Base-by-base conservation (phyloP, 352 stramenopile genomes). In the Pythium myriotylum region DNA sequence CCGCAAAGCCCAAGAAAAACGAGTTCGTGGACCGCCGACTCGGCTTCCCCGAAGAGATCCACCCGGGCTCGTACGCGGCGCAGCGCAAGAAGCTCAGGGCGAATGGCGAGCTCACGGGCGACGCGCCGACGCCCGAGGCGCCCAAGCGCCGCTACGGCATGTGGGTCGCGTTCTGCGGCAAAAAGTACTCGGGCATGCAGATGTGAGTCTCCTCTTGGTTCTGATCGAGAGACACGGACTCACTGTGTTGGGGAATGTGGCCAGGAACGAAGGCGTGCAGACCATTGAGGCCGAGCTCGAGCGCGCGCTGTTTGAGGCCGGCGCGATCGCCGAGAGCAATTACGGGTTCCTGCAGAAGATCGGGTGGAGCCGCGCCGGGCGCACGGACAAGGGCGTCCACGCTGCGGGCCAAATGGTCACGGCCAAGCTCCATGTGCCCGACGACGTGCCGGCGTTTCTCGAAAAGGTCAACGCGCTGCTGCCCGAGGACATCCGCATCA, bases 381-480 rank as follows among this genome's bases (percentile, higher is more conserved):
- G 91, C 20, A 97, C 91, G 5, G 91, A 97, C 73, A 97, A 97
- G 66, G 89, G 89, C 48, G 91, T 97, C 24, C 88, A 97, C 59
- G 91, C 91, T 6, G 84, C 86, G 0, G 88, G 88, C 0, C 86
- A 97, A 55, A 58, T 97, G 48, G 59, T 97, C 37, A 89, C 81
- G 2, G 84, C 79, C 29, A 97, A 96, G 62, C 73, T 97, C 20
- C 83, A 89, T n/a, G 75, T 96, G 1, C 81, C 79, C 26, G 81
- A 91, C 27, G 84, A 95, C 52, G 62, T 94, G 0, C 33, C 71
- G 3, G 73, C 59, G 12, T 95, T 96, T 39, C 26, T 94, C 3
- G 66, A 63, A 2, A 77, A 78, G n/a, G 79, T 96, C 9, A 97
- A 97, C 47, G 52, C 41, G 3, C 60, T 65, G 16, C 69, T 97